Evolutionary conservation across 2,329 filamentous ascomycete species (phyloP), one percentile per base, ranked within the genome.

Genomic region (Claviceps monticola): DNA sequence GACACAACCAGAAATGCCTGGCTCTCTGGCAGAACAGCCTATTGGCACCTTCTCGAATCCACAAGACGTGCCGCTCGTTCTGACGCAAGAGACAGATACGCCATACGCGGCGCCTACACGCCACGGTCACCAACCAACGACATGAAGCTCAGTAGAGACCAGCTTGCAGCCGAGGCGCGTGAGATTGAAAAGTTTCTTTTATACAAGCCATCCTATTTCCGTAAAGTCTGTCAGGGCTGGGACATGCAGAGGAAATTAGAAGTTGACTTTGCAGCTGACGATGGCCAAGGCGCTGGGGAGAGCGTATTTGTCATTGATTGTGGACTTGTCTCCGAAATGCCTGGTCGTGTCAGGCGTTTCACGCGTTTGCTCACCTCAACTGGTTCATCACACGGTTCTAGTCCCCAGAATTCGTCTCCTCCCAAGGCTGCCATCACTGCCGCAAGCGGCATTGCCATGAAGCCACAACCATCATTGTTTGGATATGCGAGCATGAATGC

Each of bases 231-330:
- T 61, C 71, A 85, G 44, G 85, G 86, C 2, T 97, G 93, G 91
- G 87, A 97, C 61, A 97, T 97, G 90, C 82, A 82, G 50, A 80
- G 89, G 54, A 82, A 74, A 55, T 71, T 97, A 2, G 84, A 93
- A 60, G 88, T 95, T 2, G 93, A 98, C 62, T 97, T 96, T 67
- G 85, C 85, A 42, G 82, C 80, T 19, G 87, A 90, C 57, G 86
- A 93, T 66, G 79, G 80, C n/a, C 72, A 79, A 51, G 79, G 82
- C 48, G 83, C 82, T 26, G 89, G 89, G 19, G 91, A 96, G 66
- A 76, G 75, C 16, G 71, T 95, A 41, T 74, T 94, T 26, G 76
- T 95, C 2, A 74, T 96, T 46, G 75, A 80, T 37, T 85, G 84
- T 60, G 88, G 87, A 1, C 66, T 81, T n/a, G 78, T 79, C 29